These are phyloP conservation scores for Sclerotinia trifoliorum DNA, from an alignment of 2,329 filamentous ascomycete genomes.

Conservation along the genomic window DNA sequence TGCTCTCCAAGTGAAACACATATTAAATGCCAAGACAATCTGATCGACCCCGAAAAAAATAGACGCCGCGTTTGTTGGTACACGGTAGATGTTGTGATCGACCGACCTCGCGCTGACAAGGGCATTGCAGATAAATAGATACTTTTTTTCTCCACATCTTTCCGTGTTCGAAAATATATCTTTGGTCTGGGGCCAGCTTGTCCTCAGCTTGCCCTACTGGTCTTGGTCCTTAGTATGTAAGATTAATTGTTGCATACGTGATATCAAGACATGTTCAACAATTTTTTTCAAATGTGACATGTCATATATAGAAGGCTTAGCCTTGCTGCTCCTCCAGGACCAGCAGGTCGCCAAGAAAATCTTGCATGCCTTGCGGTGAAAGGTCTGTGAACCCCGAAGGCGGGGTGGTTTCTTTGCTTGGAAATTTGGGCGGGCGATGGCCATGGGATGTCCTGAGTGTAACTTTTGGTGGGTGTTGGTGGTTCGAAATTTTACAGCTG, in stretches of 20 bases:
- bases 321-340: not conserved
- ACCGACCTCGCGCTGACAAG: not conserved
- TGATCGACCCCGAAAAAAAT: conserved; percentile 1
- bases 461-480: not conserved
- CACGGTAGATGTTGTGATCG: conserved; percentile 15
- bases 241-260: not conserved
- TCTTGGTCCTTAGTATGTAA: not conserved
- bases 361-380: not conserved
- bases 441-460: not conserved
- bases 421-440: not conserved
- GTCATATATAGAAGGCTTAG: not conserved
- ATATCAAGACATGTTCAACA: not conserved
- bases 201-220: not conserved
- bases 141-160: conserved; percentile 1
- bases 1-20: not conserved
- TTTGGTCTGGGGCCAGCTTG: not conserved
- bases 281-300: not conserved
- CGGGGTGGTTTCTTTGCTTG: not conserved
- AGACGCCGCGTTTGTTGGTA: conserved; percentile 5
- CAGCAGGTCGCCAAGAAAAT: conserved; percentile 10
- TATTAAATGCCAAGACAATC: conserved; percentile 4
- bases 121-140: not conserved
- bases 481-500: not conserved
- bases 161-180: not conserved
- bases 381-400: not conserved